Evolutionary conservation across 2,329 filamentous ascomycete genomes (phyloP).

Genomic region (Ustulina deusta): DNA sequence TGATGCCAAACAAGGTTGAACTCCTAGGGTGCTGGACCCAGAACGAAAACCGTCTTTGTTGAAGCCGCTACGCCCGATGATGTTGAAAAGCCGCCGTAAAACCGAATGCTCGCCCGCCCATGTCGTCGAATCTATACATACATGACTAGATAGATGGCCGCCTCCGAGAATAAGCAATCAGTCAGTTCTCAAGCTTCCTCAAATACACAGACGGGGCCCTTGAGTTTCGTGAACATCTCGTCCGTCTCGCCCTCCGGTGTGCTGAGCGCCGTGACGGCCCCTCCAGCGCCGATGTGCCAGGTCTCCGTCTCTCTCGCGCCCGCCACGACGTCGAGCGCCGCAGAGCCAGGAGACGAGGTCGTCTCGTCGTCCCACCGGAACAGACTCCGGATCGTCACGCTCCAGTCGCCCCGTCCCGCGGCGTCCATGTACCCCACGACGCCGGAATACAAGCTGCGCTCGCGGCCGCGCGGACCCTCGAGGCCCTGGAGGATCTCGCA

Average conservation of each 20-base stretch:
- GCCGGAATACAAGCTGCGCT: slow-evolving; percentile 85
- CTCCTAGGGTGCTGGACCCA: slow-evolving; percentile 17
- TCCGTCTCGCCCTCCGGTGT: slow-evolving; percentile 84
- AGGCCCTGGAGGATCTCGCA: slow-evolving; percentile 83
- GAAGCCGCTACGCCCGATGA: slow-evolving; percentile 20
- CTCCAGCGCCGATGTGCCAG: slow-evolving; percentile 91
- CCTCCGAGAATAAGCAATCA: not conserved
- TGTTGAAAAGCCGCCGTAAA: slow-evolving; percentile 34
- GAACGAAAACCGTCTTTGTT: slow-evolving; percentile 18
- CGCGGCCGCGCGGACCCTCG: slow-evolving; percentile 65
- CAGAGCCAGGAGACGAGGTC: slow-evolving; percentile 8
- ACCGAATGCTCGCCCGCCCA: not conserved
- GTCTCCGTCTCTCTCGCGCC: slow-evolving; percentile 57
- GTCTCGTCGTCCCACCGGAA: slow-evolving; percentile 77
- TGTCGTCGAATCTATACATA: not conserved
- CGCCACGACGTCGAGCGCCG: not conserved
- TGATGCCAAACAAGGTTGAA: slow-evolving; percentile 28
- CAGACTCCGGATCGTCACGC: slow-evolving; percentile 87
- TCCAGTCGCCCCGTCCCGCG: slow-evolving; percentile 87
- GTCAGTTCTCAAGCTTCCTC: slow-evolving; percentile 44
- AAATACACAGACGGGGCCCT: slow-evolving; percentile 67
- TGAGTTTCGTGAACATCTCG: slow-evolving; percentile 87
- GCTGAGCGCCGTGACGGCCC: slow-evolving; percentile 88
- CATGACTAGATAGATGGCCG: not conserved
- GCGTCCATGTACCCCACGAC: slow-evolving; percentile 92